phyloP scores from a whole-genome alignment of 805 yeast species.

The Wickerhamiella lipophila region DNA sequence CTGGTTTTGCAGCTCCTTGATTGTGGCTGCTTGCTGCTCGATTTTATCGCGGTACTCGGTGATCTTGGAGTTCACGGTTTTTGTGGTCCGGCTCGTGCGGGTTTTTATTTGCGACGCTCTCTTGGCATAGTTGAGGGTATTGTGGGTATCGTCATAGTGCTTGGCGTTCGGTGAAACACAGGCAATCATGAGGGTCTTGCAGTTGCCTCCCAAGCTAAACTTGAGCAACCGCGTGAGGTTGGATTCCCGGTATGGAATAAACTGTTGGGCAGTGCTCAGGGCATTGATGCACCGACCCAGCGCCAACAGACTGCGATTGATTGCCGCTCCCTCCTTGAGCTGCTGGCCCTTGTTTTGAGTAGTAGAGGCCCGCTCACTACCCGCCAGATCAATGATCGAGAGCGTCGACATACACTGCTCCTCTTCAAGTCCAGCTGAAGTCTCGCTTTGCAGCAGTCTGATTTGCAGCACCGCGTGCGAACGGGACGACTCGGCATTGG shows the following conservation, averaged over 20 bases:
- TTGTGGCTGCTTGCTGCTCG: slow-evolving; percentile 63
- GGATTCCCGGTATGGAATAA: slow-evolving; percentile 69
- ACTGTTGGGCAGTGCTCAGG: slow-evolving; percentile 54
- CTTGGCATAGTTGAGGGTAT: slow-evolving; percentile 81
- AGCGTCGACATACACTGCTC: slow-evolving; percentile 66
- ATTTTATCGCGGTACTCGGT: slow-evolving; percentile 76
- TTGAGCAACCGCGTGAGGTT: slow-evolving; percentile 60
- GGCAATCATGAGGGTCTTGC: slow-evolving; percentile 68
- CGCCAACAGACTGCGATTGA: slow-evolving; percentile 76
- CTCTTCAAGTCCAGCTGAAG: slow-evolving; percentile 51
- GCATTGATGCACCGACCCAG: slow-evolving; percentile 92
- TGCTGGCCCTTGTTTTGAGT: slow-evolving; percentile 75
- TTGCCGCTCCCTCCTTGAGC: slow-evolving; percentile 83
- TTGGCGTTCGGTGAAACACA: slow-evolving; percentile 47
- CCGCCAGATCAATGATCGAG: slow-evolving; percentile 84
- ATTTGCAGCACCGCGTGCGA: slow-evolving; percentile 90
- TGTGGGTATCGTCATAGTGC: slow-evolving; percentile 87
- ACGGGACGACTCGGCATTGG: slow-evolving; percentile 79
- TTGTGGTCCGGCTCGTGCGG: slow-evolving; percentile 58
- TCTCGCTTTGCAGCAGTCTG: slow-evolving; percentile 46
- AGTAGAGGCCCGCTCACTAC: slow-evolving; percentile 87
- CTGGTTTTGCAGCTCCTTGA: slow-evolving; percentile 49
- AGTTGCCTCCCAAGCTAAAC: slow-evolving; percentile 69
- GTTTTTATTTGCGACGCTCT: slow-evolving; percentile 86
- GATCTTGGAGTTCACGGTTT: slow-evolving; percentile 66